These are phyloP conservation scores for Daldinia sp. DNA, from an alignment of 2,329 filamentous ascomycete genomes.

Conservation along the genomic window DNA sequence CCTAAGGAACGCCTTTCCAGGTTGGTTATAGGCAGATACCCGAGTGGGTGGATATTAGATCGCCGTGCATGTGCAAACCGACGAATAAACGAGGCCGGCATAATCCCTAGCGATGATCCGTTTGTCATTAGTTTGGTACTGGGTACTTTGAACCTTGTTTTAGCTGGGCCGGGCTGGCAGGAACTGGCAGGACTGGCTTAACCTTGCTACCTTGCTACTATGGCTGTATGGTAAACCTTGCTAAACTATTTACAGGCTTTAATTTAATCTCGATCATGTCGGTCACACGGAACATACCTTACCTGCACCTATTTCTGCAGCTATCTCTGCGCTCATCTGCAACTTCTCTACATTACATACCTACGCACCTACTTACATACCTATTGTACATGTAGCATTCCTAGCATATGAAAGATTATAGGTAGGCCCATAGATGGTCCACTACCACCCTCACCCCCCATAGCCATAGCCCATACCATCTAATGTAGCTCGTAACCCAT, in stretches of 20 bases:
- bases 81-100: slow-evolving; percentile 33
- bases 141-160: slow-evolving; percentile 11
- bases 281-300: slow-evolving; percentile 34
- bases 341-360: slow-evolving; percentile 1
- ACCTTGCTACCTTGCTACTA: no score
- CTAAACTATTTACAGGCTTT: slow-evolving; percentile 19
- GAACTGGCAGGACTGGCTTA: no score
- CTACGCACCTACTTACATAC: no score
- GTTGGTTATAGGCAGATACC: slow-evolving; percentile 29
- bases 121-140: slow-evolving; percentile 27
- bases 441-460: neutral
- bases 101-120: slow-evolving; percentile 32
- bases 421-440: no score
- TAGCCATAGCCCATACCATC: neutral
- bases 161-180: neutral
- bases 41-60: slow-evolving; percentile 41
- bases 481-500: neutral
- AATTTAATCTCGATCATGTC: slow-evolving; percentile 38
- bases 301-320: slow-evolving; percentile 2
- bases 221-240: neutral
- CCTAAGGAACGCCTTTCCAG: neutral
- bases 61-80: slow-evolving; percentile 32
- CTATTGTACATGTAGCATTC: no score
- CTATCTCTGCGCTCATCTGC: slow-evolving; percentile 11
- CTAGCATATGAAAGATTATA: no score